A percentile compares a stretch with the other conserved stretches of the same genome.
Conservation (phyloP, 2,329 filamentous ascomycete species). For the Rutstroemia sp. region DNA sequence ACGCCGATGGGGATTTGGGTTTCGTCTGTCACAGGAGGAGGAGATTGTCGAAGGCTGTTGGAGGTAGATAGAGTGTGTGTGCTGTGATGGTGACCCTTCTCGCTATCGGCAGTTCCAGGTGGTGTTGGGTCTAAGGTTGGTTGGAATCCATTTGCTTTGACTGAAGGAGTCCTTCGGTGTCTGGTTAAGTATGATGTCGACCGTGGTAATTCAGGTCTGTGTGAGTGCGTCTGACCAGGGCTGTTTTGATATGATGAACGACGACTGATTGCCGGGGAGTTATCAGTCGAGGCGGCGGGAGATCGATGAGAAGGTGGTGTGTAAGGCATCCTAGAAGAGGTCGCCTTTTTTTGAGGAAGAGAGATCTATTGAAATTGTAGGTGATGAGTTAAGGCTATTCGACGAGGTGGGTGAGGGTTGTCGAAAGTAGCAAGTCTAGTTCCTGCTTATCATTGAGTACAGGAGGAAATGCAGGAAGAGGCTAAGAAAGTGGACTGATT, state of each 20-base stretch:
- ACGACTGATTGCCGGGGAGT: constrained; percentile 51
- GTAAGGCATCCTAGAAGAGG: constrained; percentile 64
- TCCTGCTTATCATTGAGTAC: constrained; percentile 19
- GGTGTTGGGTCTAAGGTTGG: constrained; percentile 23
- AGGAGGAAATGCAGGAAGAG: neutral
- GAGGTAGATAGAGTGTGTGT: constrained; percentile 31
- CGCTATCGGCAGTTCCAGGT: constrained; percentile 23
- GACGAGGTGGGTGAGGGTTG: constrained; percentile 8
- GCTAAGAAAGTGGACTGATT: constrained; percentile 14
- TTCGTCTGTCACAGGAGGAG: constrained; percentile 68
- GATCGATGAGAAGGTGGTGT: constrained; percentile 68
- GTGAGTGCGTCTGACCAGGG: constrained; percentile 20
- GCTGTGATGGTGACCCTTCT: constrained; percentile 22
- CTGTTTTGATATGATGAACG: constrained; percentile 48
- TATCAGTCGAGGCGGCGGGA: constrained; percentile 49
- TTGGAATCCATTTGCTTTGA: constrained; percentile 26
- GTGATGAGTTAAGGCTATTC: constrained; percentile 13
- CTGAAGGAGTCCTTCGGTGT: constrained; percentile 53
- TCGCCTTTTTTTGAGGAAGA: neutral
- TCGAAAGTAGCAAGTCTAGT: constrained; percentile 16
- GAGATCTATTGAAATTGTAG: neutral
- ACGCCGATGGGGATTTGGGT: constrained; percentile 72
- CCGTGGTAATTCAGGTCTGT: constrained; percentile 50
- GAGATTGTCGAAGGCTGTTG: constrained; percentile 70
- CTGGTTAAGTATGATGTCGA: constrained; percentile 60